Evolutionary conservation across 371 early-diverging fungal genomes (phyloP), one percentile per base, ranked within the genome.

Genomic region (Rhizopus sp.): DNA sequence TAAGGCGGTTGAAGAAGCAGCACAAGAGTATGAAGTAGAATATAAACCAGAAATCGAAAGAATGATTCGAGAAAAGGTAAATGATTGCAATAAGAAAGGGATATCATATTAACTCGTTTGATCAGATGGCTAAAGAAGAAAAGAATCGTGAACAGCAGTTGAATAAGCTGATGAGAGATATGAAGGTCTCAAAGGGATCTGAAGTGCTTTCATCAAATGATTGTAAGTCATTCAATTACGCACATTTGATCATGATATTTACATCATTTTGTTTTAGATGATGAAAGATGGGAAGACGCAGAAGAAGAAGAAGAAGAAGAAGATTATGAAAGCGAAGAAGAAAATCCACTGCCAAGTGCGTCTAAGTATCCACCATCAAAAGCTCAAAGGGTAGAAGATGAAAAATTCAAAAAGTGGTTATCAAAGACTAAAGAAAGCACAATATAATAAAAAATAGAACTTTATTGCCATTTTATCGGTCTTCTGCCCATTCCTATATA

Each of bases 1-100:
- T 59, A 82, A 83, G 10, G 90, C 90, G 12, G 85, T 98, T 9
- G 84, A 87, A 34, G 93, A 92, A 41, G 94, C 94, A 10, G 85
- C 84, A 4, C 70, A 83, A 3, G 96, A 97, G 69, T 98, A 97
- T 60, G 78, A 91, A 48, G 70, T 55, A 3, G 93, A 94, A 58
- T 95, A 93, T 67, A 80, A 80, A 63, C 94, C 94, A 7, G 86
- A 86, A 46, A 78, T 95, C 35, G 87, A 93, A 62, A 77, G 81
- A 46, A 72, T 87, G 70, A 74, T 89, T 29, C 72, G 78, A 35
- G 79, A 85, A 66, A 88, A 87, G 78, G 74, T 55, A 63, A 50
- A 40, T 49, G 3, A 23, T 6, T 5, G 35, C 39, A 30, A 23
- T 6, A 47, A 30, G 6, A 13, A 44, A 44, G 15, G 5, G 0